Evolutionary conservation across 495 filamentous ascomycete species (phyloP), one percentile per base, ranked within the genome.

Genomic region (Platismatia glauca): DNA sequence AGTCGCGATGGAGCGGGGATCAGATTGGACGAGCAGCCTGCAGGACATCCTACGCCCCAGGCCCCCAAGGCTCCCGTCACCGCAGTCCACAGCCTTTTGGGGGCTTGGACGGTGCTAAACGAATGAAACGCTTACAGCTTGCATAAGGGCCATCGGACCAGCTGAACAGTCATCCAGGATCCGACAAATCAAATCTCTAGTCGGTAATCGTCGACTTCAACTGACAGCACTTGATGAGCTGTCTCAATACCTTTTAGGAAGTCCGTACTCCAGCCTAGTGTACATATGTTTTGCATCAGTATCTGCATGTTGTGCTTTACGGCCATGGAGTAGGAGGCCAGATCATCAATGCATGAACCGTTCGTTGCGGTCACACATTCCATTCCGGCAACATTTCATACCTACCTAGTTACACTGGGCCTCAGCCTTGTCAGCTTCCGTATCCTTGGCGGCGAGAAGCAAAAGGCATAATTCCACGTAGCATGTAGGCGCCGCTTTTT

Each of bases 111-210:
- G 48, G 4, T 31, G 48, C 48, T 52, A 27, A 31, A 31, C 48
- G 48, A 52, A 52, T 52, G 48, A 52, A 33, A 52, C 48, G 48
- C 48, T 52, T 31, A 52, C 48, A 52, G 27, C 27, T 13, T 52
- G 27, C 48, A 52, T 52, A 31, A 52, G 48, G 9, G 48, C 48
- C 48, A 52, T 52, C 27, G 27, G 27, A 16, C 27, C 22, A 52
- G 48, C 48, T 52, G 3, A 7, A 31, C 18, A 33, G 1, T 18
- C 18, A 15, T 52, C 48, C 31, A 31, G 48, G 48, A 16, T 52
- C 27, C 31, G 13, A 7, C 24, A 52, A 52, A 5, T 4, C 46
- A 31, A 31, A 52, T 22, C 12, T 33, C 48, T 52, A 31, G 48
- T 18, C 24, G 22, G 15, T 31, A 27, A 52, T 52, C 33, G 48